Percentiles rank a stretch among this genome's conserved stretches.
Conservation (phyloP, 768 basidiomycete genomes). For the Glaciozyma martinii region DNA sequence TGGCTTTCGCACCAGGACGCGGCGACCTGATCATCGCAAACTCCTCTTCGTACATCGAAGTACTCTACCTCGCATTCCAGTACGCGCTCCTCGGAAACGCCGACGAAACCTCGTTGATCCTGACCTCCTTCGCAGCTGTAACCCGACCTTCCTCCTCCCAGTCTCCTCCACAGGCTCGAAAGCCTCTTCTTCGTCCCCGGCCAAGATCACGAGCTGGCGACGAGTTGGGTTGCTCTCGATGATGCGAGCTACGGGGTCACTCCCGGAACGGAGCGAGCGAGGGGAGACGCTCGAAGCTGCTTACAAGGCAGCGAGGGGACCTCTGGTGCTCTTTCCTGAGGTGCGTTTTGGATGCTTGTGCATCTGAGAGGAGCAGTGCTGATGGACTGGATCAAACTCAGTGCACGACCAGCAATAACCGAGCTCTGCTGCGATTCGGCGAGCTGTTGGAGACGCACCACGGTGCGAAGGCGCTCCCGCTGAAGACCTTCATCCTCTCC, state of each 20-base stretch:
- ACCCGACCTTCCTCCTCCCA: slow-evolving; percentile 26
- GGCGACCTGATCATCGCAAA: slow-evolving; percentile 32
- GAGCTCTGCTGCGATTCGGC: slow-evolving; percentile 24
- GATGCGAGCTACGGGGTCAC: background rate
- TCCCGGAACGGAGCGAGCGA: slow-evolving; percentile 1
- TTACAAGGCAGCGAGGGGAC: slow-evolving; percentile 3
- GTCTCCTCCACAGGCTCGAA: slow-evolving; percentile 7
- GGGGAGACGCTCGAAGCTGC: slow-evolving; percentile 12
- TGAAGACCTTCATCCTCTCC: slow-evolving; percentile 18
- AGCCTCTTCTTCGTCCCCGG: background rate
- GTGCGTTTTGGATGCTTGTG: background rate
- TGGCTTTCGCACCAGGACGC: slow-evolving; percentile 17
- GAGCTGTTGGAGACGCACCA: background rate
- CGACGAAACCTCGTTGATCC: too few species aligned
- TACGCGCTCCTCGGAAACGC: background rate
- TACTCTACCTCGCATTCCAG: slow-evolving; percentile 32
- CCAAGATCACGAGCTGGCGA: slow-evolving; percentile 5
- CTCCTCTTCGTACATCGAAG: slow-evolving; percentile 23
- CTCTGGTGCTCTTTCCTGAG: slow-evolving; percentile 26
- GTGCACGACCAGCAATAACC: slow-evolving; percentile 30
- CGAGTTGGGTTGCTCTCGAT: slow-evolving; percentile 1
- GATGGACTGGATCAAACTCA: background rate
- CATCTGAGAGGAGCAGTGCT: background rate
- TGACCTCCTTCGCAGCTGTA: slow-evolving; percentile 9
- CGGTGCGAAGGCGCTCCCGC: background rate